Percentiles rank a stretch among this genome's conserved stretches.
Conservation (phyloP, 768 basidiomycete genomes). For the Boletus sensibilis region DNA sequence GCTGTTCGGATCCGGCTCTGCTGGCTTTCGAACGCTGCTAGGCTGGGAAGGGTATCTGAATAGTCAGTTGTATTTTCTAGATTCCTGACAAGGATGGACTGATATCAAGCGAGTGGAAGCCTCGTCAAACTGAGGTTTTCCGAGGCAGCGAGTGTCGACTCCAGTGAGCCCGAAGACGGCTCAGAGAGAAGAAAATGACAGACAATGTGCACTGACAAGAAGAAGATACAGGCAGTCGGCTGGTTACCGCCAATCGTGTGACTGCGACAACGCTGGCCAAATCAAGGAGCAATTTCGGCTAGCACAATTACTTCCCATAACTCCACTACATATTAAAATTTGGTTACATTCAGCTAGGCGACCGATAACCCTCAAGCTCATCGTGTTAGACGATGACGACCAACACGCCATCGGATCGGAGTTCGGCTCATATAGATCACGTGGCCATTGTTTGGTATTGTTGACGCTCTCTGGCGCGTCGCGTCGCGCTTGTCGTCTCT, state of each 20-base stretch:
- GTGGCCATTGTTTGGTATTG: constrained; percentile 25
- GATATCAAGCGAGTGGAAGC: constrained; percentile 33
- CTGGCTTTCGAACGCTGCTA: constrained; percentile 39
- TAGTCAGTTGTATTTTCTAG: constrained; percentile 2
- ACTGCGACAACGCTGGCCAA: constrained; percentile 6
- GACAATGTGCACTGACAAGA: not conserved
- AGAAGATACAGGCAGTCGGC: not conserved
- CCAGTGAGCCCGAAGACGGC: constrained; percentile 11
- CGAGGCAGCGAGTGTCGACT: constrained; percentile 23
- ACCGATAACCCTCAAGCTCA: not conserved
- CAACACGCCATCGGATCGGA: not conserved
- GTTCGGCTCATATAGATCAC: constrained; percentile 2
- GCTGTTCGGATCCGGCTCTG: constrained; percentile 51
- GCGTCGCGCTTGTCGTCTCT: constrained; percentile 27
- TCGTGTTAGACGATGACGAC: not conserved
- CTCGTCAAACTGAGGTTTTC: constrained; percentile 17
- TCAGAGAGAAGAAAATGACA: constrained; percentile 6
- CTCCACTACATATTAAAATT: not conserved
- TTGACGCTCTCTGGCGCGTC: constrained; percentile 19
- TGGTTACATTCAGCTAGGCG: not conserved
- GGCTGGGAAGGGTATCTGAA: constrained; percentile 34
- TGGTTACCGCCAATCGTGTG: constrained; percentile 24
- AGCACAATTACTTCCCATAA: constrained; percentile 1
- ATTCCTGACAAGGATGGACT: not conserved
- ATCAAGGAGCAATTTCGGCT: constrained; percentile 18